Base-by-base conservation (phyloP, 2,329 filamentous ascomycete genomes). In the Parascedosporium putredinis region DNA sequence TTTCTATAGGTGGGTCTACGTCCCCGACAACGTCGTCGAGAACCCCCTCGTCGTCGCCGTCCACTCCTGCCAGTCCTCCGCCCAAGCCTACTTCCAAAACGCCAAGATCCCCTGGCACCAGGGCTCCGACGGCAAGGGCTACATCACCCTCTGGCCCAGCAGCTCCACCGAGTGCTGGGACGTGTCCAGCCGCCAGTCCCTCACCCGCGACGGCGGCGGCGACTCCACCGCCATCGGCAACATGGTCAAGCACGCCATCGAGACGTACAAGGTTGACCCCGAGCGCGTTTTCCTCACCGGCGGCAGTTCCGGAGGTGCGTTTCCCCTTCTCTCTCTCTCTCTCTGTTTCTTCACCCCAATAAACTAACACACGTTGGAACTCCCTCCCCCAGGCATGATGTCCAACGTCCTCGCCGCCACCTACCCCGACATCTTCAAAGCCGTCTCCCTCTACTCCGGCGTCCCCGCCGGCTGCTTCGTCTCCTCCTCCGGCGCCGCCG, bases 31-130 rank as follows among this genome's bases (percentile, higher is more conserved):
- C 7, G 57, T 70, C 5, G 59, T 60, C 1, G 57, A 68, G 1
- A 71, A 66, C 9, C 67, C 67, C 2, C 66, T 81, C 33, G 62
- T 80, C 18, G 73, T 80, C 3, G 76, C 73, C 2, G 66, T 76
- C 52, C 73, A 81, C 63, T 78, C 74, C 62, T 82, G 79, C 62
- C 66, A 63, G 20, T 77, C 77, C 8, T 74, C 71, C 1, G 78
- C 73, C 1, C 61, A 69, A 51, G 70, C 67, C 5, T 80, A 74
- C 62, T 76, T 73, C 57, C 64, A 58, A 18, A 68, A 69, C 51
- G 73, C 70, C 1, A 69, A 73, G 2, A 46, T 46, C 18, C 44
- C 44, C 25, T 81, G 79, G 59, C 71, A 73, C 25, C 64, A 63
- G 2, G 66, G 75, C 12, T 74, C 79, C 12, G 76, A 80, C 53